These are phyloP conservation scores for Penicillium simplicissimum DNA, from an alignment of 495 filamentous ascomycete genomes.

Conservation along the genomic window DNA sequence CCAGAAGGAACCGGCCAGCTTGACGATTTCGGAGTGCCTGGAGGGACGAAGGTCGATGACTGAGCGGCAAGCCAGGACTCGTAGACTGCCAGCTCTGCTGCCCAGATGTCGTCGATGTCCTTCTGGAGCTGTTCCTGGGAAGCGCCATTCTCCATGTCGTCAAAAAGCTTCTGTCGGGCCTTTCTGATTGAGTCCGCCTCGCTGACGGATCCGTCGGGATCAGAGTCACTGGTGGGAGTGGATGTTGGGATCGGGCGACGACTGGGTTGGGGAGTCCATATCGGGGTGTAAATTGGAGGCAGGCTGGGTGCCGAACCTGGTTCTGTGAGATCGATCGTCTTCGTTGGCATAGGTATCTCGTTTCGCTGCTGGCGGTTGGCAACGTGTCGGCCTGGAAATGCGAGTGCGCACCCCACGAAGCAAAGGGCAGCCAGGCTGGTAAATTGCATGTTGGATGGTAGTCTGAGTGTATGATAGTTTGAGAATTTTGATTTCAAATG, in stretches of 20 bases:
- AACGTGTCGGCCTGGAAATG: not conserved
- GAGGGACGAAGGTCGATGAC: not conserved
- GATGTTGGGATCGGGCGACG: not conserved
- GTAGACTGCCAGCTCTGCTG: not conserved
- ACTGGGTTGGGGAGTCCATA: not conserved
- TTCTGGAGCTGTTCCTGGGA: not conserved
- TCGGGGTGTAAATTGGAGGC: not conserved
- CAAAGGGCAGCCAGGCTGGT: not conserved
- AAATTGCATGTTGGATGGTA: not conserved
- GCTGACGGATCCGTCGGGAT: not conserved
- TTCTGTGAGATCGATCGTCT: not conserved
- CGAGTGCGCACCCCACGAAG: not conserved
- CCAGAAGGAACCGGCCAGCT: not conserved
- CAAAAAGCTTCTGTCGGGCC: not conserved
- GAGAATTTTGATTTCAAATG: not conserved
- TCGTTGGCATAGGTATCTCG: not conserved
- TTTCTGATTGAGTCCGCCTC: not conserved
- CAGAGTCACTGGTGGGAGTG: not conserved
- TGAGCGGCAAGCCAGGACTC: not conserved
- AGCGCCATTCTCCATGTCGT: not conserved
- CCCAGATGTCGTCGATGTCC: not conserved
- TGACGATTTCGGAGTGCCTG: not conserved
- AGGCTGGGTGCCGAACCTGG: not conserved
- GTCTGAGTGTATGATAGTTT: not conserved
- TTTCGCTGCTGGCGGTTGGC: not conserved